These are phyloP conservation scores for Penicillium steckii DNA, from an alignment of 495 filamentous ascomycete genomes.

Conservation along the genomic window DNA sequence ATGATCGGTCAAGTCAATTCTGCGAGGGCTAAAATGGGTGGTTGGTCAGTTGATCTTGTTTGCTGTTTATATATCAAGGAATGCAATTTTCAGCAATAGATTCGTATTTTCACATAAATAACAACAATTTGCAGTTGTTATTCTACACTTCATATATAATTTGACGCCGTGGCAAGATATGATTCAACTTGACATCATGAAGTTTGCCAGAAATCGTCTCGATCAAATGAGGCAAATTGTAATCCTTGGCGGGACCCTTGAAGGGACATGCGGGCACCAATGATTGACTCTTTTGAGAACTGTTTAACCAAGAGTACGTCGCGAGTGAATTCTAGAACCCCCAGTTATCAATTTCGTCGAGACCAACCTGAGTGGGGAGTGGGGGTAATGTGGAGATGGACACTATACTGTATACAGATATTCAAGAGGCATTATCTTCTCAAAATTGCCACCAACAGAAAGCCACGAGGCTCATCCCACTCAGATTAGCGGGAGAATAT, in stretches of 20 bases:
- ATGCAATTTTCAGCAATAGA: neutral
- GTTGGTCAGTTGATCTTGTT: no score
- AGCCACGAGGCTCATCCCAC: neutral
- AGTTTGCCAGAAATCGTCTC: neutral
- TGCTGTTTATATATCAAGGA: no score
- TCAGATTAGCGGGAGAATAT: neutral
- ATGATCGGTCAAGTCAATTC: slow-evolving; percentile 6
- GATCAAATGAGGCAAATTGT: neutral
- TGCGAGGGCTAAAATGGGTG: neutral
- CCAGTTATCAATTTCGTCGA: neutral
- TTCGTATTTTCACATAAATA: no score
- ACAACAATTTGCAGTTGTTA: neutral
- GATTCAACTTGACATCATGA: slow-evolving; percentile 9
- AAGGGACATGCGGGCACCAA: neutral
- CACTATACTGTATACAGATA: neutral
- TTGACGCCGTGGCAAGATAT: slow-evolving; percentile 7
- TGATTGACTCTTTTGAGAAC: neutral
- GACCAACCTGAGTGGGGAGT: neutral
- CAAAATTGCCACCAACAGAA: neutral
- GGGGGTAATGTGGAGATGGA: neutral
- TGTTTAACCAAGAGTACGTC: no score
- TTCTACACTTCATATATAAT: neutral
- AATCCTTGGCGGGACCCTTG: neutral
- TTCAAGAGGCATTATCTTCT: neutral
- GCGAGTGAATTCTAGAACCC: no score